Evolutionary conservation across 768 basidiomycete species (phyloP).

Genomic region (Candolleomyces eurysporus): DNA sequence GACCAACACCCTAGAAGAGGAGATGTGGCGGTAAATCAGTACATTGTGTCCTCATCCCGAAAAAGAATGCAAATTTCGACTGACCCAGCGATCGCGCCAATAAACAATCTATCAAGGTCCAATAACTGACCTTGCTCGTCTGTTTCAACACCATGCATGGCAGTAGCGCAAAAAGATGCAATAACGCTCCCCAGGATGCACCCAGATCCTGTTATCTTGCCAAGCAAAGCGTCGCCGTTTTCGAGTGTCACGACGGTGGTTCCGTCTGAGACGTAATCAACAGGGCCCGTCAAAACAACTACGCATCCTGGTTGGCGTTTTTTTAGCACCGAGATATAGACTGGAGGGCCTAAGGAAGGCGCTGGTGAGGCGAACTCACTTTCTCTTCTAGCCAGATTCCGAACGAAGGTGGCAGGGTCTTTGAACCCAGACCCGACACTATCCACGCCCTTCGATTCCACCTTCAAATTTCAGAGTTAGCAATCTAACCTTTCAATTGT

Average conservation of each 20-base stretch:
- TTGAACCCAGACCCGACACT: slow-evolving; percentile 75
- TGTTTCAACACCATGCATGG: slow-evolving; percentile 30
- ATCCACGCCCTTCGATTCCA: slow-evolving; percentile 81
- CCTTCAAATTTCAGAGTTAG: slow-evolving; percentile 36
- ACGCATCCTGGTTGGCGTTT: slow-evolving; percentile 59
- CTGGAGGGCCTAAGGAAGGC: not conserved
- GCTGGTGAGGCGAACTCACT: slow-evolving; percentile 42
- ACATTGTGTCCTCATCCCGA: slow-evolving; percentile 6
- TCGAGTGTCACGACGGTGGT: slow-evolving; percentile 57
- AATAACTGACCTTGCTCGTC: slow-evolving; percentile 46
- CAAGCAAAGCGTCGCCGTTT: slow-evolving; percentile 76
- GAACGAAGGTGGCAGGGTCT: slow-evolving; percentile 71
- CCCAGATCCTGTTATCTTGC: slow-evolving; percentile 85
- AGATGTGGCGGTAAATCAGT: not conserved
- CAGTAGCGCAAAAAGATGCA: slow-evolving; percentile 78
- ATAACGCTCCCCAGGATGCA: slow-evolving; percentile 80
- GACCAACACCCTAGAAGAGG: slow-evolving; percentile 45
- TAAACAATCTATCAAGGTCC: slow-evolving; percentile 68
- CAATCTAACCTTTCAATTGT: not conserved
- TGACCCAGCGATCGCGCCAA: slow-evolving; percentile 76
- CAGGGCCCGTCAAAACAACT: slow-evolving; percentile 74
- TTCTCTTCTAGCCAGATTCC: slow-evolving; percentile 66
- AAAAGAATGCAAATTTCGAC: slow-evolving; percentile 17
- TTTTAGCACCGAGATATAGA: not conserved
- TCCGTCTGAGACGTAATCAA: slow-evolving; percentile 87